Conservation (phyloP, 257 asterid genomes). For the Petunia axillaris region DNA sequence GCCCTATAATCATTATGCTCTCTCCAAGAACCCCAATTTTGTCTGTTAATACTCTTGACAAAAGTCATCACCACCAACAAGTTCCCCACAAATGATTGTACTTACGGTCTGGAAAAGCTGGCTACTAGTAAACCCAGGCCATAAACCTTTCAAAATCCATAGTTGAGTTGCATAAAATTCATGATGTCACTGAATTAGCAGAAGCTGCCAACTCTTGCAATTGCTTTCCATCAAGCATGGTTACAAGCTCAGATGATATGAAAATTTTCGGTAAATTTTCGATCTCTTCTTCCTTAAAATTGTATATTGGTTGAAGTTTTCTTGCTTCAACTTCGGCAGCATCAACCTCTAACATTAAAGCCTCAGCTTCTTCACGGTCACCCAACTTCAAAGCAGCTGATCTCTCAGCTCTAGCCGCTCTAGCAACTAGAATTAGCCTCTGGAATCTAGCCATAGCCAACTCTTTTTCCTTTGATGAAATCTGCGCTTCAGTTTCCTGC, state of each 20-base stretch:
- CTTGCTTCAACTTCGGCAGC: conserved; percentile 49
- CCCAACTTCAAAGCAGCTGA: conserved; percentile 51
- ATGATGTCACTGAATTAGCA: conserved; percentile 23
- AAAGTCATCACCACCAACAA: background rate
- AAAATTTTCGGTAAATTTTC: conserved; percentile 33
- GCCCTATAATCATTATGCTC: conserved; percentile 12
- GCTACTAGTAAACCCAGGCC: conserved; percentile 10
- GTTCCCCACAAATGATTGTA: background rate
- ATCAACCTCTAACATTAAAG: conserved; percentile 45
- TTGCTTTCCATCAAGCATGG: conserved; percentile 44
- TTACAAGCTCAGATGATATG: conserved; percentile 47
- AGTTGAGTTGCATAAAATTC: background rate
- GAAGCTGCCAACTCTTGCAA: conserved; percentile 40
- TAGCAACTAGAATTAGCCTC: conserved; percentile 43
- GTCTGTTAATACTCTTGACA: background rate
- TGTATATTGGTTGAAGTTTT: conserved; percentile 37
- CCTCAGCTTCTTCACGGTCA: conserved; percentile 50
- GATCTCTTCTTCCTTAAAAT: conserved; percentile 38
- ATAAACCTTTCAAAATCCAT: background rate
- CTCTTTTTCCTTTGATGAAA: conserved; percentile 41
- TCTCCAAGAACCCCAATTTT: background rate
- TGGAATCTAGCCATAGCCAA: conserved; percentile 44
- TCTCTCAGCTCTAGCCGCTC: conserved; percentile 47
- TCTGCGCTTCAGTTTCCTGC: conserved; percentile 45
- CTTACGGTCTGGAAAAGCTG: conserved; percentile 6